Percentiles rank a stretch among this genome's conserved stretches.
Evolutionary conservation across 495 filamentous ascomycete species (phyloP).

Genomic region (Podospora pseudoanserina): DNA sequence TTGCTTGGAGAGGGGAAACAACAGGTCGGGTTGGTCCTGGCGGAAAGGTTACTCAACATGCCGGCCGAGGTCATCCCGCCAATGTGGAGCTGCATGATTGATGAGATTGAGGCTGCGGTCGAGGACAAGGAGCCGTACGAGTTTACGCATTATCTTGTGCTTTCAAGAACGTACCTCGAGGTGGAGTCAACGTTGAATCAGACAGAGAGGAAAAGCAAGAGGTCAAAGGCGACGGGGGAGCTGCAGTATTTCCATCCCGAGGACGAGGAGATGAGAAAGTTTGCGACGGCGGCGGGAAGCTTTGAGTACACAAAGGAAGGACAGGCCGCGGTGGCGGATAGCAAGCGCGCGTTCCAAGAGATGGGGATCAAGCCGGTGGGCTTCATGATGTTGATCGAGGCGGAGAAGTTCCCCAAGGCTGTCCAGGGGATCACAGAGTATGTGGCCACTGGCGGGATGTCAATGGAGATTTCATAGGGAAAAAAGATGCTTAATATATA

Average conservation of each 20-base stretch:
- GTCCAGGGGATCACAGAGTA: conserved; percentile 70
- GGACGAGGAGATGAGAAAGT: conserved; percentile 80
- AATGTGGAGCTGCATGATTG: conserved; percentile 92
- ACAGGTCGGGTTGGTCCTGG: conserved; percentile 76
- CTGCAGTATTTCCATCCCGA: conserved; percentile 94
- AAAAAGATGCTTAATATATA: conserved; percentile 12
- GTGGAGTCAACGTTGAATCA: conserved; percentile 75
- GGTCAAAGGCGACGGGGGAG: conserved; percentile 56
- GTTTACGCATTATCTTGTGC: conserved; percentile 87
- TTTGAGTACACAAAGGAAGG: conserved; percentile 77
- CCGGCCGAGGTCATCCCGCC: conserved; percentile 86
- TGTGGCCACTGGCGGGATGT: conserved; percentile 45
- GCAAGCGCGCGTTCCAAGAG: conserved; percentile 91
- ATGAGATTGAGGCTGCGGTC: conserved; percentile 86
- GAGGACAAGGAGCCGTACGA: conserved; percentile 89
- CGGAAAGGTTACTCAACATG: conserved; percentile 93
- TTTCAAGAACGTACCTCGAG: conserved; percentile 88
- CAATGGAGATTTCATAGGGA: conserved; percentile 19
- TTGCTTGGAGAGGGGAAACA: conserved; percentile 28
- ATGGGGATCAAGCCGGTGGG: conserved; percentile 81
- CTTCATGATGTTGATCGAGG: conserved; percentile 74
- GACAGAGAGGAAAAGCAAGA: conserved; percentile 69
- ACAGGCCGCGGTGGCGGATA: conserved; percentile 70
- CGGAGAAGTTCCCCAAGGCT: conserved; percentile 59
- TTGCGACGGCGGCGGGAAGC: conserved; percentile 60